Conservation (phyloP, 768 basidiomycete species). For the Russula virescens region DNA sequence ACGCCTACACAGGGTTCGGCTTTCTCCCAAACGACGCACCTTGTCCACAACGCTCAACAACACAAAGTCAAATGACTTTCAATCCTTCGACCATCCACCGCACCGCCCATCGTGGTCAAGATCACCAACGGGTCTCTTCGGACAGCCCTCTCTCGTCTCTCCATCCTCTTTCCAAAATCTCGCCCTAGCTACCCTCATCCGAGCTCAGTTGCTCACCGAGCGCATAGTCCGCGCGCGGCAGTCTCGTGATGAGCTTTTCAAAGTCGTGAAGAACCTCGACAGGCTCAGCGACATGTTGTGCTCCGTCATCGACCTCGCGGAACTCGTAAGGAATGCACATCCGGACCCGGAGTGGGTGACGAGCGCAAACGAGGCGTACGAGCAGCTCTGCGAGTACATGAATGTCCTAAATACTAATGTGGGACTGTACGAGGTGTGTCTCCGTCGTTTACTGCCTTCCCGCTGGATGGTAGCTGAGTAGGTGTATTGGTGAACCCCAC, state of each 20-base stretch:
- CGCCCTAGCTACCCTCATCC: constrained; percentile 71
- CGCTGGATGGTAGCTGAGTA: constrained; percentile 1
- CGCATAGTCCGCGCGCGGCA: constrained; percentile 73
- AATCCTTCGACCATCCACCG: constrained; percentile 64
- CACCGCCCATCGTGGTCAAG: constrained; percentile 38
- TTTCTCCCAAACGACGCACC: constrained; percentile 10
- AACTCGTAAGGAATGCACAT: constrained; percentile 89
- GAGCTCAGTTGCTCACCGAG: constrained; percentile 77
- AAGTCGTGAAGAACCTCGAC: constrained; percentile 94
- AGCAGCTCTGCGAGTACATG: constrained; percentile 93
- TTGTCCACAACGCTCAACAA: constrained; percentile 32
- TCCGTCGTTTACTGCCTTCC: constrained; percentile 7
- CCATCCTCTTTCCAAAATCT: constrained; percentile 67
- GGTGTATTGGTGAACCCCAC: not conserved
- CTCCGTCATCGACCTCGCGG: constrained; percentile 93
- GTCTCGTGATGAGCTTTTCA: constrained; percentile 66
- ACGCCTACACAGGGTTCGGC: not conserved
- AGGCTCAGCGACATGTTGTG: constrained; percentile 94
- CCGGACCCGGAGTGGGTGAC: constrained; percentile 80
- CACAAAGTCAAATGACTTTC: constrained; percentile 44
- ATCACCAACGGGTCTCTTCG: constrained; percentile 75
- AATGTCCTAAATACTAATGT: constrained; percentile 93
- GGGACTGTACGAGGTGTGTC: constrained; percentile 79
- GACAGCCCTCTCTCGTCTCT: constrained; percentile 63
- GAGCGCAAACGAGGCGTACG: constrained; percentile 83